These are phyloP conservation scores for Conringia planisiliqua DNA, from an alignment of 345 rosid genomes.

Conservation along the genomic window DNA sequence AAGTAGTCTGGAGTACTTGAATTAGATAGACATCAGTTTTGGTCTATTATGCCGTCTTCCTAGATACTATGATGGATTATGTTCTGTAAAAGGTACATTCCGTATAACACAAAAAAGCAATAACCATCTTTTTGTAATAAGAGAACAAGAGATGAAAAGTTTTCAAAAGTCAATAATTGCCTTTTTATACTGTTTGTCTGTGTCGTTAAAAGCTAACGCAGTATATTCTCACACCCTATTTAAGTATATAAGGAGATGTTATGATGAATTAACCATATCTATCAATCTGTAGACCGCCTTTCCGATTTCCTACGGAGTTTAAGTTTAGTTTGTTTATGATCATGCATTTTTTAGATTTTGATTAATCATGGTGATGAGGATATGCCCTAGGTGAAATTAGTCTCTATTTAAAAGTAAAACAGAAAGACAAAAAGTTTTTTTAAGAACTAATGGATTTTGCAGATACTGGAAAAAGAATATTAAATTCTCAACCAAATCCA, in stretches of 20 bases:
- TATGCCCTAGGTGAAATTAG: not conserved
- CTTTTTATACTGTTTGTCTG: not conserved
- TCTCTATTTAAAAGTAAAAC: not conserved
- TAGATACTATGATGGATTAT: not conserved
- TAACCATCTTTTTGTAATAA: not conserved
- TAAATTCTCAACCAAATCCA: not conserved
- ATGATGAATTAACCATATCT: not conserved
- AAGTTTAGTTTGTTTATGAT: not conserved
- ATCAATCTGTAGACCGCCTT: not conserved
- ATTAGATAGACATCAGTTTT: not conserved
- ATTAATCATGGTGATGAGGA: not conserved
- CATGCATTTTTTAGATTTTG: not conserved
- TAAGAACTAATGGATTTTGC: not conserved
- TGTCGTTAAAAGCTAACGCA: not conserved
- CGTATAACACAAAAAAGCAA: not conserved
- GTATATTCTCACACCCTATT: not conserved
- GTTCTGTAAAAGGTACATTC: not conserved
- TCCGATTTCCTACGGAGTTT: not conserved
- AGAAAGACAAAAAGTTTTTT: not conserved
- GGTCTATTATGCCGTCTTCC: slow-evolving; percentile 20
- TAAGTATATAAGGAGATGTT: not conserved
- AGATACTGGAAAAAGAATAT: not conserved
- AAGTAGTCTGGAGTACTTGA: not conserved
- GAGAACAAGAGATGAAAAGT: not conserved
- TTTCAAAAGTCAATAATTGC: not conserved